Percentiles rank a stretch among this genome's conserved stretches.
phyloP scores from a whole-genome alignment of 306 rosid genomes.

The Dalbergia cochinchinensis region DNA sequence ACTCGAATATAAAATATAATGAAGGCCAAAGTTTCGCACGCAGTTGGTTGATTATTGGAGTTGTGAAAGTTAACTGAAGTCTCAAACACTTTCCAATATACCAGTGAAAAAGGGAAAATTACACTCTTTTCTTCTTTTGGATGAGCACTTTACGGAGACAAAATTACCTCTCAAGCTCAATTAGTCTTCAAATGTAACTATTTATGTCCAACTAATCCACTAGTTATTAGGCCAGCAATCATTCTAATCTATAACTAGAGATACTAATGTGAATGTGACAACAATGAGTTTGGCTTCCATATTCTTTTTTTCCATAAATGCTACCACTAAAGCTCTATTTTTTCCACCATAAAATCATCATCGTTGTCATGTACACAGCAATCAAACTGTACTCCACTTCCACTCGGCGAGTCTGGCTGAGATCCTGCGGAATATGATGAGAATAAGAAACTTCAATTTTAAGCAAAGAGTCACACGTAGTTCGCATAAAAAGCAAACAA shows the following conservation, averaged over 20 bases:
- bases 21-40: slow-evolving; percentile 14
- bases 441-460: slow-evolving; percentile 44
- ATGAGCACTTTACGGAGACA: slow-evolving; percentile 3
- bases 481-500: slow-evolving; percentile 12
- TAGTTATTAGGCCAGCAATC: background rate
- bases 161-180: slow-evolving; percentile 1
- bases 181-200: background rate
- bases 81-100: background rate
- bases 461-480: slow-evolving; percentile 48
- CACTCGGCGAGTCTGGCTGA: slow-evolving; percentile 6
- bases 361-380: slow-evolving; percentile 4
- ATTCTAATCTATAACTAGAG: slow-evolving; percentile 10
- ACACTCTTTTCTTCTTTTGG: background rate
- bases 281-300: background rate
- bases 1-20: background rate
- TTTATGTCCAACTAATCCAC: slow-evolving; percentile 3
- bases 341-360: slow-evolving; percentile 36
- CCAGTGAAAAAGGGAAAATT: background rate
- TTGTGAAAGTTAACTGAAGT: background rate
- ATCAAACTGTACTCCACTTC: background rate
- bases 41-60: background rate
- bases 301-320: background rate
- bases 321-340: slow-evolving; percentile 4
- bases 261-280: slow-evolving; percentile 25
- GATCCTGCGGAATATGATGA: slow-evolving; percentile 23